phyloP scores from a whole-genome alignment of 225 moss, liverwort and hornwort genomes.

The Polytrichum commune region DNA sequence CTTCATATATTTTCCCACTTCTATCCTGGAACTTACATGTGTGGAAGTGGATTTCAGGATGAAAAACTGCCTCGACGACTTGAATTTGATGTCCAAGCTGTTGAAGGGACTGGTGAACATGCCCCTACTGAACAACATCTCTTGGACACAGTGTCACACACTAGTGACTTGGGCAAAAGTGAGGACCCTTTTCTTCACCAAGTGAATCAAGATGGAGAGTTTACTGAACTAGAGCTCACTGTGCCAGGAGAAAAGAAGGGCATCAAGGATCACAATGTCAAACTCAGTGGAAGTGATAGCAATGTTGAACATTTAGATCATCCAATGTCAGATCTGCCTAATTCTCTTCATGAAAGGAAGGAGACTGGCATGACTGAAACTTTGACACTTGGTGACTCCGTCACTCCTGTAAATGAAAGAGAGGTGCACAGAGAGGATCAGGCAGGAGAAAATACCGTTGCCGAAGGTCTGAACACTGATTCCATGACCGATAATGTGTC shows the following conservation, averaged over 20 bases:
- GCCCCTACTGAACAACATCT: slow-evolving; percentile 22
- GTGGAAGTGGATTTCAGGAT: slow-evolving; percentile 29
- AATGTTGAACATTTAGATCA: slow-evolving; percentile 18
- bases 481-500: slow-evolving; percentile 19
- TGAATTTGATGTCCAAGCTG: slow-evolving; percentile 30
- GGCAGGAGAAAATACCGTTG: slow-evolving; percentile 21
- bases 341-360: slow-evolving; percentile 17
- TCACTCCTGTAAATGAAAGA: slow-evolving; percentile 17
- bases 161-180: slow-evolving; percentile 10
- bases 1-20: slow-evolving; percentile 1
- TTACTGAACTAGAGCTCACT: slow-evolving; percentile 50
- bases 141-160: slow-evolving; percentile 15
- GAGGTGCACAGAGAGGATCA: slow-evolving; percentile 20
- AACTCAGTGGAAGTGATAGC: slow-evolving; percentile 16
- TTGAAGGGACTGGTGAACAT: slow-evolving; percentile 45
- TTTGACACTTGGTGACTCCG: slow-evolving; percentile 13
- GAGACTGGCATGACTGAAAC: slow-evolving; percentile 18
- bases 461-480: slow-evolving; percentile 1
- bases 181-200: slow-evolving; percentile 29
- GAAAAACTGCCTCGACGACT: slow-evolving; percentile 37
- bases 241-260: slow-evolving; percentile 27
- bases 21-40: slow-evolving; percentile 11
- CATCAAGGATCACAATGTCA: slow-evolving; percentile 16
- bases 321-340: slow-evolving; percentile 15
- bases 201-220: slow-evolving; percentile 41